phyloP scores from a whole-genome alignment of 2,329 filamentous ascomycete genomes.

The Helicocarpus griseus region DNA sequence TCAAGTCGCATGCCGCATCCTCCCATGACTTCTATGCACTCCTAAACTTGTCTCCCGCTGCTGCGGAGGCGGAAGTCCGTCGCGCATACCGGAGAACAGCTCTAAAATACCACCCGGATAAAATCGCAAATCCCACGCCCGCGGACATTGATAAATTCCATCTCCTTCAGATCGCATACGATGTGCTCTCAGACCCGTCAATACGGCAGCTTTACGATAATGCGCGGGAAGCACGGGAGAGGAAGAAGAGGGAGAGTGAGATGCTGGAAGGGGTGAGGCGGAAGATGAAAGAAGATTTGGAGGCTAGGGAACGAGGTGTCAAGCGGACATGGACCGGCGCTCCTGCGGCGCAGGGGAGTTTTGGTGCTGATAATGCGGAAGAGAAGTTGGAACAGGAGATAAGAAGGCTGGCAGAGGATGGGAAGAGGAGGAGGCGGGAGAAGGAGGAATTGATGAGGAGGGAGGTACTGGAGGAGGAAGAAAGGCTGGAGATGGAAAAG shows the following conservation, averaged over 20 bases:
- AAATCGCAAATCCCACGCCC: slow-evolving; percentile 59
- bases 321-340: slow-evolving; percentile 44
- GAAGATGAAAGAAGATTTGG: slow-evolving; percentile 77
- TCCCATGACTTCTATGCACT: slow-evolving; percentile 68
- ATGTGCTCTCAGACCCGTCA: slow-evolving; percentile 63
- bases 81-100: slow-evolving; percentile 77
- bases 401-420: slow-evolving; percentile 43
- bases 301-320: slow-evolving; percentile 60
- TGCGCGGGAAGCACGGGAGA: slow-evolving; percentile 59
- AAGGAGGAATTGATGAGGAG: slow-evolving; percentile 38
- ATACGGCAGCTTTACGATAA: slow-evolving; percentile 71
- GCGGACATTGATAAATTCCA: slow-evolving; percentile 73
- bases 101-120: slow-evolving; percentile 90
- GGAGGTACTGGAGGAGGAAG: slow-evolving; percentile 33
- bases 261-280: slow-evolving; percentile 63
- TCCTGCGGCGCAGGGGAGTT: slow-evolving; percentile 15
- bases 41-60: slow-evolving; percentile 56
- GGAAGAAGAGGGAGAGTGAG: slow-evolving; percentile 61
- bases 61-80: slow-evolving; percentile 63
- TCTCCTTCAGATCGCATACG: slow-evolving; percentile 73
- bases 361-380: slow-evolving; percentile 39
- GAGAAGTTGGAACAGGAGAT: slow-evolving; percentile 43
- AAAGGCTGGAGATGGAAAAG: slow-evolving; percentile 23
- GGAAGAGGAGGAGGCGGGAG: slow-evolving; percentile 41
- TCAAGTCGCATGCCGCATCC: slow-evolving; percentile 50